Evolutionary conservation across 495 filamentous ascomycete species (phyloP).

Genomic region (Letharia columbiana): DNA sequence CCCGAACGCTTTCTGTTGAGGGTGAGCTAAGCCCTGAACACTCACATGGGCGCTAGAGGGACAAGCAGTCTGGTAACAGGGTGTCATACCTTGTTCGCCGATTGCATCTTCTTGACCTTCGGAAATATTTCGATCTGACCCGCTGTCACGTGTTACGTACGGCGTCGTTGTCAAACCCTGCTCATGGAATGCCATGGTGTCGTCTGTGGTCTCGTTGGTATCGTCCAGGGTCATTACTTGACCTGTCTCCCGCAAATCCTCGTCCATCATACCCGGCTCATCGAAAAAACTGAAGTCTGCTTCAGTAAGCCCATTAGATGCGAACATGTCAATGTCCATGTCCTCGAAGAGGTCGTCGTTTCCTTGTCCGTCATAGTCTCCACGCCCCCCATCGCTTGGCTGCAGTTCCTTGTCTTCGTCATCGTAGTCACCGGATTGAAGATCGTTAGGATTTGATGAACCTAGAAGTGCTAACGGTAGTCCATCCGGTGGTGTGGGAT

Average conservation of each 20-base stretch:
- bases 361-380: slow-evolving; percentile 24
- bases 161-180: neutral
- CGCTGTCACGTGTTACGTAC: neutral
- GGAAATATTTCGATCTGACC: neutral
- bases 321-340: slow-evolving; percentile 68
- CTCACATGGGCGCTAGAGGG: neutral
- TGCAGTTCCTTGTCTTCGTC: slow-evolving; percentile 26
- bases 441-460: slow-evolving; percentile 42
- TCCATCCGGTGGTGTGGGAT: slow-evolving; percentile 82
- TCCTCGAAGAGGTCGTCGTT: slow-evolving; percentile 64
- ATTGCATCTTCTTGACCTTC: neutral
- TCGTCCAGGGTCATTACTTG: slow-evolving; percentile 5
- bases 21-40: neutral
- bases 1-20: neutral
- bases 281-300: slow-evolving; percentile 91
- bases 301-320: slow-evolving; percentile 72
- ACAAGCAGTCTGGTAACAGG: neutral
- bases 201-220: neutral
- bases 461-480: slow-evolving; percentile 40
- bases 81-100: neutral
- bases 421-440: slow-evolving; percentile 35
- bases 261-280: slow-evolving; percentile 41
- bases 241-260: slow-evolving; percentile 1
- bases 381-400: slow-evolving; percentile 5
- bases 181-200: neutral